Evolutionary conservation across 2,329 filamentous ascomycete genomes (phyloP), one percentile per base, ranked within the genome.

Genomic region (Annulohypoxylon truncatum): DNA sequence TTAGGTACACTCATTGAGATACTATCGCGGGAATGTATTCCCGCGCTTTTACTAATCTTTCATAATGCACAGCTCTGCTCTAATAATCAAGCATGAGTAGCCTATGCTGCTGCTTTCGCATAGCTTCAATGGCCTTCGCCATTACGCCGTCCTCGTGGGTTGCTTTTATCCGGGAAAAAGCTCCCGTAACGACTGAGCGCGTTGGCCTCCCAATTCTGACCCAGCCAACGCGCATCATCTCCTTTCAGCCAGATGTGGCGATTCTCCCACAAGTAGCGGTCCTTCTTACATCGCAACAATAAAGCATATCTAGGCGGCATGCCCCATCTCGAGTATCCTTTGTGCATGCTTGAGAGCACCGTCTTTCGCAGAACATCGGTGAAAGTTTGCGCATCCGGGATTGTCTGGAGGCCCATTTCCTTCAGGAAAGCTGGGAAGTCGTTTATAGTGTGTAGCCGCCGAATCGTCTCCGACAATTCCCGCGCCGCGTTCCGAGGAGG

Each of bases 391-490:
- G 71, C 54, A 0, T 66, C 66, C 0, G 76, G 77, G 0, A 74
- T 33, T 0, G 61, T 57, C 1, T 56, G 54, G 2, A 85, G 69
- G 3, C 80, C 81, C 82, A 85, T 84, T 31, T 76, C 76, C 0
- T 33, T 52, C 28, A 84, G 63, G 58, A 85, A 84, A 2, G 74
- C 71, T 1, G 78, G 76, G 63, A 85, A 85, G 28, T 75, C 72
- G 38, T 79, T 67, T 47, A 85, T 77, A 0, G 73, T 66, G 63
- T 82, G 81, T 18, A 85, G 79, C 2, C 77, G 75, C 20, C 80
- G 80, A 57, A 84, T 81, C 2, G 79, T 76, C n/a, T 78, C 70
- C 0, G 83, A 79, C 38, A 85, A 77, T 2, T 51, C 55, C 12
- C 76, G 75, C 0, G 82, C 80, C 0, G 79, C 75, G 2, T 80